Evolutionary conservation across 192 early-diverging fungal species (phyloP).

Genomic region (Podila minutissima): DNA sequence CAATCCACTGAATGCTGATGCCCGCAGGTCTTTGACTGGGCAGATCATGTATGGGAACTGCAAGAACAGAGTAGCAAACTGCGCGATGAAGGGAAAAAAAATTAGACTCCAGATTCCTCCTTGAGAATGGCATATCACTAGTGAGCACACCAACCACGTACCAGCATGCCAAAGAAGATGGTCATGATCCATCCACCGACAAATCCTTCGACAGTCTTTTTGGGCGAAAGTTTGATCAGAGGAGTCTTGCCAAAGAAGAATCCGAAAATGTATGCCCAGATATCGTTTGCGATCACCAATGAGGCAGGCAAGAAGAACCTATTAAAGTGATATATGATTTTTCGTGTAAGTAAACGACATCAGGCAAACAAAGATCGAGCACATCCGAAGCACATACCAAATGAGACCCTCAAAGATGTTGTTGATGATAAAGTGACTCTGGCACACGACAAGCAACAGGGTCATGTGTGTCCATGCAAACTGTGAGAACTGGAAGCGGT

Average conservation of each 20-base stretch:
- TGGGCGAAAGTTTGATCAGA: slow-evolving; percentile 92
- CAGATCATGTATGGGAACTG: slow-evolving; percentile 68
- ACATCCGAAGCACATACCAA: slow-evolving; percentile 64
- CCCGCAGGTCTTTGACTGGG: slow-evolving; percentile 62
- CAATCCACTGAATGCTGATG: slow-evolving; percentile 57
- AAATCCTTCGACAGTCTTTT: slow-evolving; percentile 99
- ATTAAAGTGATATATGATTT: slow-evolving; percentile 9
- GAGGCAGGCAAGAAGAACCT: slow-evolving; percentile 86
- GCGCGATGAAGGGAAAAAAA: not conserved
- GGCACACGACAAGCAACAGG: slow-evolving; percentile 88
- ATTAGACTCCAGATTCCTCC: not conserved
- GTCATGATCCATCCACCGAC: slow-evolving; percentile 90
- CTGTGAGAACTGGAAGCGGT: slow-evolving; percentile 95
- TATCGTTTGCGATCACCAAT: slow-evolving; percentile 95
- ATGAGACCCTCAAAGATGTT: slow-evolving; percentile 98
- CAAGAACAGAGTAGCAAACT: slow-evolving; percentile 61
- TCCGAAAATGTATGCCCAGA: slow-evolving; percentile 95
- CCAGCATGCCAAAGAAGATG: slow-evolving; percentile 85
- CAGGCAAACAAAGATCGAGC: not conserved
- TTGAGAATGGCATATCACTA: too few relatives aligned
- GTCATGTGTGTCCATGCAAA: slow-evolving; percentile 99
- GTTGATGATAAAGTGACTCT: slow-evolving; percentile 96
- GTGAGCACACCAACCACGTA: slow-evolving; percentile 23
- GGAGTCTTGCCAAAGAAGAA: slow-evolving; percentile 94
- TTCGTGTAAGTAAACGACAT: not conserved